Evolutionary conservation across 129 eudicot species (phyloP), one percentile per base, ranked within the genome.

Genomic region (Helichrysum umbraculigerum): DNA sequence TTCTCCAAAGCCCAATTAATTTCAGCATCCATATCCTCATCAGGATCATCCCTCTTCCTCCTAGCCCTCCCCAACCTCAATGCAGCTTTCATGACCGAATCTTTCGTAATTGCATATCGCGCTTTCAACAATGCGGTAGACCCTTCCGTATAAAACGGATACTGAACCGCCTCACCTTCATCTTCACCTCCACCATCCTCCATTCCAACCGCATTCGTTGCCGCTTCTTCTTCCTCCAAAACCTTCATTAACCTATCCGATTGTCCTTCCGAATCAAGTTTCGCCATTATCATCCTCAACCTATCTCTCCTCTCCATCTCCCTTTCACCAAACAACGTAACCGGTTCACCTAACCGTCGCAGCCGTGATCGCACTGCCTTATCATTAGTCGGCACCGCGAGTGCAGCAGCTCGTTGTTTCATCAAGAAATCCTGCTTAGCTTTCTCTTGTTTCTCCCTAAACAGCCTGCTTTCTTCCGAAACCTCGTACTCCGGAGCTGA

Each of bases 241-340:
- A 91, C 91, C 76, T 83, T 91, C 98, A 89, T 86, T 72, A 94
- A 76, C 81, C 61, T 91, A 4, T 89, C 97, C 85, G 84, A 78
- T 66, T 91, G 90, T 8, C 98, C 98, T 75, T 88, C 96, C 6
- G 88, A 30, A 81, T 91, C 98, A 56, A 93, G 86, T 74, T 82
- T 91, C 20, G 91, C 98, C 98, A 94, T 88, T 1, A 94, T 82
- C 79, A 82, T 81, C 80, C 98, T 68, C 79, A 94, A 67, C 62
- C 97, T 89, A 42, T 94, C 98, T 37, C 97, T 84, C 73, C 98
- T 85, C 83, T 94, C 98, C 98, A 94, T 94, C 82, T 91, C 98
- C 67, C 93, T 81, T 56, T 91, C 98, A 30, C 97, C 97, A 66
- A 91, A 94, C 1, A 94, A 77, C 15, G 98, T 94, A 42, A 94